Conservation (phyloP, 2,329 filamentous ascomycete genomes). For the Dothideomycetes sp. region DNA sequence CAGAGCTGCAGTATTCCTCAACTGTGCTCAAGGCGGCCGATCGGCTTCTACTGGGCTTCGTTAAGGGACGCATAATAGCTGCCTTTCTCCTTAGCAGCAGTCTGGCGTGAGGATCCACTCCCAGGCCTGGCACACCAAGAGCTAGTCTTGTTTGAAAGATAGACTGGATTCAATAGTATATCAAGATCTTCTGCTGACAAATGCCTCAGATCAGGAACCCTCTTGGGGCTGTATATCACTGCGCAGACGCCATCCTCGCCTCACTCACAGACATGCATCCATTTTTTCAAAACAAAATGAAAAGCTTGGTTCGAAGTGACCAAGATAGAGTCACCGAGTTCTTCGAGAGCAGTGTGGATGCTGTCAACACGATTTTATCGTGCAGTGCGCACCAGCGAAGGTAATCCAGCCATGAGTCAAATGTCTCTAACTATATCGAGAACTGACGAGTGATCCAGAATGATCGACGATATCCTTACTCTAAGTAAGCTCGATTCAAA, state of each 20-base stretch:
- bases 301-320: slow-evolving; percentile 10
- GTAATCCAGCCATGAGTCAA: not conserved
- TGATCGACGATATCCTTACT: slow-evolving; percentile 36
- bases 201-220: slow-evolving; percentile 14
- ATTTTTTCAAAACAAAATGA: slow-evolving; percentile 1
- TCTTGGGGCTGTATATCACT: slow-evolving; percentile 11
- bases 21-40: no score
- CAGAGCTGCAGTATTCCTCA: no score
- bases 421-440: not conserved
- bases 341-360: slow-evolving; percentile 21
- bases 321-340: slow-evolving; percentile 13
- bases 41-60: no score
- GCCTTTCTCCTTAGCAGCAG: no score
- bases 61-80: no score
- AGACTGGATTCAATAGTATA: no score
- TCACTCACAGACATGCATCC: slow-evolving; percentile 8
- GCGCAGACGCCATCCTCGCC: slow-evolving; percentile 11
- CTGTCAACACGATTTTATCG: slow-evolving; percentile 32
- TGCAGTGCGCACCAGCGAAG: slow-evolving; percentile 37
- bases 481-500: slow-evolving; percentile 20
- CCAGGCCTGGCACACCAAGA: no score
- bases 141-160: no score
- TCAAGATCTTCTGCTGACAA: no score
- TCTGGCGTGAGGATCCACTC: no score
- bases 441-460: slow-evolving; percentile 11